Conservation (phyloP, 768 basidiomycete species). For the Kwoniella sp. region DNA sequence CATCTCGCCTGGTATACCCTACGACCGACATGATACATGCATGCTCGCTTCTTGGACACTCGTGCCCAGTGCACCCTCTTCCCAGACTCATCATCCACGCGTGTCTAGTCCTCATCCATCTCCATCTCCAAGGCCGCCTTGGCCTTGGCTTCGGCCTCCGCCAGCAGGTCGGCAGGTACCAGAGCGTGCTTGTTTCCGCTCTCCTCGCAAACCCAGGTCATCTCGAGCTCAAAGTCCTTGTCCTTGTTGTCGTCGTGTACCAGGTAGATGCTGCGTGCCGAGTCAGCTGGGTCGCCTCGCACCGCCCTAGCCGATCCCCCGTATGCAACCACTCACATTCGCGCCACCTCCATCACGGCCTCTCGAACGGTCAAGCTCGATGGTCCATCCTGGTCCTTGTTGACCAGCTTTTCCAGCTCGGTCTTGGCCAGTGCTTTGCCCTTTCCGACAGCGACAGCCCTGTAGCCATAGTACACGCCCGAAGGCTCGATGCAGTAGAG, state of each 20-base stretch:
- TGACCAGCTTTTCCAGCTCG: constrained; percentile 90
- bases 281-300: background rate
- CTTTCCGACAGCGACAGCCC: constrained; percentile 95
- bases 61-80: background rate
- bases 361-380: constrained; percentile 63
- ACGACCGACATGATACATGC: background rate
- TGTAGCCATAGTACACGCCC: constrained; percentile 87
- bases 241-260: constrained; percentile 98
- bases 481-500: constrained; percentile 92
- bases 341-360: constrained; percentile 85
- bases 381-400: constrained; percentile 55
- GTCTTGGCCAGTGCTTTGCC: constrained; percentile 98
- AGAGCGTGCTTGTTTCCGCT: constrained; percentile 71
- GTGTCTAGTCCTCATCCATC: constrained; percentile 50
- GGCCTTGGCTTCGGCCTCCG: constrained; percentile 81
- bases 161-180: constrained; percentile 77
- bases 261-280: constrained; percentile 71
- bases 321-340: constrained; percentile 65
- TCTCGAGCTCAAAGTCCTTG: constrained; percentile 95
- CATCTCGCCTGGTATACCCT: no score
- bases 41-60: background rate
- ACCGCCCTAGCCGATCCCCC: background rate
- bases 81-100: background rate
- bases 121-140: constrained; percentile 72
- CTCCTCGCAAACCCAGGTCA: constrained; percentile 92